Conservation (phyloP, 306 rosid genomes). For the Carpinus fangiana region DNA sequence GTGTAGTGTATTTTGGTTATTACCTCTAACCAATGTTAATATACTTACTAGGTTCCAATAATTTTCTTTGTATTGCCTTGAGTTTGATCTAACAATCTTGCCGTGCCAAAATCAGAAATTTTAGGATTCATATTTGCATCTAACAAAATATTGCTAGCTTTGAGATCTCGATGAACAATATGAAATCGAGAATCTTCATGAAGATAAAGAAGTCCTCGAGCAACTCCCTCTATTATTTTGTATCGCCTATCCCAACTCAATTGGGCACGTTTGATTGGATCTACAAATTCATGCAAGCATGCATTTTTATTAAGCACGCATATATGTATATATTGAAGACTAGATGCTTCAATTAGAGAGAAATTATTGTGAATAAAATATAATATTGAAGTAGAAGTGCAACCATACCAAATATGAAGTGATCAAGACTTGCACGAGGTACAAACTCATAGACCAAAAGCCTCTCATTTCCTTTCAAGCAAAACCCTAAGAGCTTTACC, state of each 20-base stretch:
- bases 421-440: constrained; percentile 12
- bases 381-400: background rate
- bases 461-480: background rate
- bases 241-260: constrained; percentile 23
- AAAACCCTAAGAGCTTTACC: constrained; percentile 19
- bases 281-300: background rate
- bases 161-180: background rate
- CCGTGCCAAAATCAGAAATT: background rate
- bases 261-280: background rate
- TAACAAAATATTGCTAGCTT: constrained; percentile 14
- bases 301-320: background rate
- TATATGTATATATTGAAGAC: background rate
- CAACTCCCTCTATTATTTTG: constrained; percentile 5
- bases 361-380: background rate
- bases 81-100: background rate
- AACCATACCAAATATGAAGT: constrained; percentile 4
- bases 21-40: background rate
- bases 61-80: background rate
- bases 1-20: background rate
- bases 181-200: background rate
- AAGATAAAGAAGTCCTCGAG: background rate
- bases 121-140: constrained; percentile 6
- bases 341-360: background rate
- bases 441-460: constrained; percentile 21
- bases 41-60: constrained; percentile 33